Conservation (phyloP, 805 yeast genomes). For the Candida koratica region DNA sequence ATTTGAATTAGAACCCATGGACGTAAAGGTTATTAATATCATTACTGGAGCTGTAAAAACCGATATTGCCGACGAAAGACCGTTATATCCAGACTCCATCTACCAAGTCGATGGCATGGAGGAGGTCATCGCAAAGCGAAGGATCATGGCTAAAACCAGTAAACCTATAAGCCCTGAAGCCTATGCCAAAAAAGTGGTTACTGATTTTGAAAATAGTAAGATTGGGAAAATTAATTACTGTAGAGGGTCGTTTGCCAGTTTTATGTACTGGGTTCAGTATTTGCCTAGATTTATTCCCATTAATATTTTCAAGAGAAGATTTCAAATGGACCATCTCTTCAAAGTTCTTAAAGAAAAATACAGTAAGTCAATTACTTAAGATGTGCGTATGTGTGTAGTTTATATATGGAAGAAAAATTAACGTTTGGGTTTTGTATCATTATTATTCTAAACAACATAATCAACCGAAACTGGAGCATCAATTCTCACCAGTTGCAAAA, state of each 20-base stretch:
- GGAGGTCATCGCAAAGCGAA: constrained; percentile 47
- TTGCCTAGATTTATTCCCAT: constrained; percentile 51
- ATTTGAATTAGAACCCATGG: constrained; percentile 67
- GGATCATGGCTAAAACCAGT: constrained; percentile 55
- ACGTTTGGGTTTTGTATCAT: too few species aligned
- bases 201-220: constrained; percentile 39
- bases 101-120: constrained; percentile 50
- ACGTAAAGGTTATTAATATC: constrained; percentile 63
- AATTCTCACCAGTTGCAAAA: constrained; percentile 27
- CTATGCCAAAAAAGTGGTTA: constrained; percentile 55
- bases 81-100: constrained; percentile 52
- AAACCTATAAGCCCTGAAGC: constrained; percentile 56
- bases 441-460: constrained; percentile 6
- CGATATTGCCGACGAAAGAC: constrained; percentile 62
- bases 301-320: constrained; percentile 33
- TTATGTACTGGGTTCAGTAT: constrained; percentile 31
- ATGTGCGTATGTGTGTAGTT: not conserved
- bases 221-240: constrained; percentile 44
- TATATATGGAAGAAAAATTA: too few species aligned
- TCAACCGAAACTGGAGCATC: constrained; percentile 22
- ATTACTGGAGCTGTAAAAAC: constrained; percentile 77
- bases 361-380: not conserved
- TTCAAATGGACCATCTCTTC: constrained; percentile 26
- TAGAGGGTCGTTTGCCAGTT: constrained; percentile 48
- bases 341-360: constrained; percentile 14